phyloP scores from a whole-genome alignment of 352 stramenopile genomes.

The Globisporangium lucens region DNA sequence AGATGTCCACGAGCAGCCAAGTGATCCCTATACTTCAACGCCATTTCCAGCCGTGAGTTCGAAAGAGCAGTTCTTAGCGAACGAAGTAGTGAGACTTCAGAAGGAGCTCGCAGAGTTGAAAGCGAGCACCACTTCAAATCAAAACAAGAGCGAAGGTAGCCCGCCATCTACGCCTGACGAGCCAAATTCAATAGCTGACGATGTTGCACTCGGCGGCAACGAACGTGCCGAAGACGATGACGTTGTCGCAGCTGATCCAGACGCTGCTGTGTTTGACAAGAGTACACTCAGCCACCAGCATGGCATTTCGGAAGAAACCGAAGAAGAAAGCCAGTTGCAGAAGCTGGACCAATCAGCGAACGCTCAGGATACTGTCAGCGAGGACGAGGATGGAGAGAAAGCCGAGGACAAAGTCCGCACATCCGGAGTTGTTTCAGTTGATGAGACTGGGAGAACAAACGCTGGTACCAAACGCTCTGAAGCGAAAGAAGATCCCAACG shows the following conservation, averaged over 20 bases:
- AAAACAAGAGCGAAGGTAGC: neutral
- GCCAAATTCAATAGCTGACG: neutral
- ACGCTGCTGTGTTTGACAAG: neutral
- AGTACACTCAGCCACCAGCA: neutral
- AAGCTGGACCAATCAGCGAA: neutral
- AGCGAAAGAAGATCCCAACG: neutral
- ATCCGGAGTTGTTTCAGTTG: neutral
- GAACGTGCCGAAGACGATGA: neutral
- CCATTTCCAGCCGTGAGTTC: conserved; percentile 9
- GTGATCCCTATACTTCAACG: neutral
- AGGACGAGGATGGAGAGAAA: no score
- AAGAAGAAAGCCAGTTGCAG: neutral
- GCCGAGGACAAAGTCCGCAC: neutral
- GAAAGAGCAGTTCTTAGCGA: conserved; percentile 32
- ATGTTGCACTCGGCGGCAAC: neutral
- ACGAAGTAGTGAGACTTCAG: conserved; percentile 28
- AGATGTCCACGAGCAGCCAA: neutral
- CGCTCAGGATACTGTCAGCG: neutral
- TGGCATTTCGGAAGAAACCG: conserved; percentile 1
- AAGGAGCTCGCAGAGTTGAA: conserved; percentile 26
- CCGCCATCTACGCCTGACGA: neutral
- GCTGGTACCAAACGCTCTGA: neutral
- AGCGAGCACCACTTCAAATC: neutral
- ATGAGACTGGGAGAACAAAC: neutral
- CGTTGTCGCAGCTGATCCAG: neutral